Evolutionary conservation across 306 rosid genomes (phyloP), one percentile per base, ranked within the genome.

Genomic region (Prosopis cineraria): DNA sequence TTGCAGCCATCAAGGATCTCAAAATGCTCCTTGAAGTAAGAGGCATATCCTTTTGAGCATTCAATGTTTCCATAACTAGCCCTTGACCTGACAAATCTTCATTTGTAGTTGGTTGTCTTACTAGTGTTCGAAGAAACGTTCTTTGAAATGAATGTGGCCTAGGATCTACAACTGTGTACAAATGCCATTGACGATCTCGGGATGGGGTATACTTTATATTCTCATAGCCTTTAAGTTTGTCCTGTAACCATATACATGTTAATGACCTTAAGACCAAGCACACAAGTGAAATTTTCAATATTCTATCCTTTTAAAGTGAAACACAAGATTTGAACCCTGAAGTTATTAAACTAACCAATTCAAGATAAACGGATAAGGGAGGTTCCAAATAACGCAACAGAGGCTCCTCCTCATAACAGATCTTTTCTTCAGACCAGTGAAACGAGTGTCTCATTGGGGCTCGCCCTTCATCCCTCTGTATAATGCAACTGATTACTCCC

Each of bases 401-500:
- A 78, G 99, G 97, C 78, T 92, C 96, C 85, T 95, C 99, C 71
- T 86, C 92, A 8, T 86, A 95, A 80, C 89, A 81, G 48, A 60
- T 85, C 82, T 89, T 95, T 82, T 91, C 97, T 17, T 87, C 70
- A 14, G 96, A 92, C 99, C 97, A 93, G 86, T 93, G 96, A 83
- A 95, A 93, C 72, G 99, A 95, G 89, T 95, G 99, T 89, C 99
- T 92, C 98, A 95, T 95, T n/a, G 99, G 99, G 40, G 99, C 79
- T 68, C 99, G 92, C 74, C 99, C 99, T 86, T 95, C 99, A 86
- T 95, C 97, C 83, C 99, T 95, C 82, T 91, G 99, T 78, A 95
- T 91, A 76, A 95, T 95, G 77, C 99, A 95, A 81, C 98, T 95
- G 77, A 95, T 91, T 72, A 87, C 96, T 37, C 90, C 92, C 72